Evolutionary conservation across 2,329 filamentous ascomycete genomes (phyloP).

Genomic region (Trichoderma breve): DNA sequence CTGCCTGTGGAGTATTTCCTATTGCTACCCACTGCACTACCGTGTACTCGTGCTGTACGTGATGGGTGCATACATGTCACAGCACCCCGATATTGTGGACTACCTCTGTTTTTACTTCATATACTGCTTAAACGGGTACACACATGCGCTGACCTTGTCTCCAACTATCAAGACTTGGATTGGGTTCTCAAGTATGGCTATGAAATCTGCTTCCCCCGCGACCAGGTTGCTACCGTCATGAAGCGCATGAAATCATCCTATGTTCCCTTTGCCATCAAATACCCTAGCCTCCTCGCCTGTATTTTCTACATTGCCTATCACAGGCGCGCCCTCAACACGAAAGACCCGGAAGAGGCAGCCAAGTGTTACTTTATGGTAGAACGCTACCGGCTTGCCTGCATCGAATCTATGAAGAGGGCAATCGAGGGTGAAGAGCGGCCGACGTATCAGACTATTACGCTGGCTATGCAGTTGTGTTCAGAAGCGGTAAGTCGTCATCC

Average conservation of each 20-base stretch:
- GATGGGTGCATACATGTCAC: background rate
- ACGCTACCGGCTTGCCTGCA: background rate
- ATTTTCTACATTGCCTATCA: slow-evolving; percentile 8
- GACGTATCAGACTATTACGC: background rate
- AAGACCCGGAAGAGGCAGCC: background rate
- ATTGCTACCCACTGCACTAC: background rate
- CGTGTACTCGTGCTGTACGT: background rate
- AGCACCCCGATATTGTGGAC: background rate
- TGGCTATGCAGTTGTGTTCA: slow-evolving; percentile 10
- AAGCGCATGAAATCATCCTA: slow-evolving; percentile 1
- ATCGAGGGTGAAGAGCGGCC: background rate
- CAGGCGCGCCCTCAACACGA: background rate
- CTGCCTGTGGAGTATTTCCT: background rate
- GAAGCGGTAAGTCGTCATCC: slow-evolving; percentile 1
- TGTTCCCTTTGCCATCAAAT: slow-evolving; percentile 11
- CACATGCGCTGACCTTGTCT: background rate
- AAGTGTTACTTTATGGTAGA: background rate
- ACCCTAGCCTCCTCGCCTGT: background rate
- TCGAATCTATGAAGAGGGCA: slow-evolving; percentile 5
- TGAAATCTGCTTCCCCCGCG: slow-evolving; percentile 1
- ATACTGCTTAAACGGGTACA: background rate
- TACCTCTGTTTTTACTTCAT: background rate
- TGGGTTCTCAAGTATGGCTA: slow-evolving; percentile 18
- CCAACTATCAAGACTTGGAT: background rate
- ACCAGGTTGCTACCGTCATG: background rate